A percentile compares a stretch with the other conserved stretches of the same genome.
Conservation (phyloP, 805 yeast genomes). For the Candida sphagnicola region DNA sequence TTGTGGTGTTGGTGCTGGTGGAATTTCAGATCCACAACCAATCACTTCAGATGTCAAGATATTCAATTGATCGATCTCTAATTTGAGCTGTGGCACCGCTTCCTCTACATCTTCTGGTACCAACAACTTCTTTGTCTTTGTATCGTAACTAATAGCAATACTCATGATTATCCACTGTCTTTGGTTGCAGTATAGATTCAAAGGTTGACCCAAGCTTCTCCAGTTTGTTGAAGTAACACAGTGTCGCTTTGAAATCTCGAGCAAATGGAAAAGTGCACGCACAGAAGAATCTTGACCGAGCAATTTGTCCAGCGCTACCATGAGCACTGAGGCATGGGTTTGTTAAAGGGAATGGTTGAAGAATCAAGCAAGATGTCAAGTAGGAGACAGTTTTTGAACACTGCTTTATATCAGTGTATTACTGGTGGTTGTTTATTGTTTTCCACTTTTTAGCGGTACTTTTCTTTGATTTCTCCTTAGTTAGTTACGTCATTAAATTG, state of each 20-base stretch:
- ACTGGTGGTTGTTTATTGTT: too few relatives aligned
- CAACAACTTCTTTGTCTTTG: conserved; percentile 22
- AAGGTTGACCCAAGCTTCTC: too few relatives aligned
- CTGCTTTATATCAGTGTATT: too few relatives aligned
- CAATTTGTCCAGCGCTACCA: too few relatives aligned
- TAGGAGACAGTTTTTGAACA: too few relatives aligned
- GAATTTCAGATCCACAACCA: conserved; percentile 44
- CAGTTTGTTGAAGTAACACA: background rate
- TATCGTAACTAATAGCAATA: conserved; percentile 21
- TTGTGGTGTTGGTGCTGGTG: conserved; percentile 52
- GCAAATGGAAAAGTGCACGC: too few relatives aligned
- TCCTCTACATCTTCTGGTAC: conserved; percentile 15
- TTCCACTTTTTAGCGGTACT: background rate
- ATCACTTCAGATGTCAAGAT: conserved; percentile 35
- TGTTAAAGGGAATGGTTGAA: too few relatives aligned
- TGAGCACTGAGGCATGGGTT: too few relatives aligned
- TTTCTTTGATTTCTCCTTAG: background rate
- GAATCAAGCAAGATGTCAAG: too few relatives aligned
- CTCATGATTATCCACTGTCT: too few relatives aligned
- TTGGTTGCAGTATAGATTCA: too few relatives aligned
- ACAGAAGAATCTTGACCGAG: too few relatives aligned
- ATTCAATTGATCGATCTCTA: conserved; percentile 43
- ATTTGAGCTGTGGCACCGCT: conserved; percentile 25
- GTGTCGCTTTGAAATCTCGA: background rate
- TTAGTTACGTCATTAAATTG: background rate